Base-by-base conservation (phyloP, 1,284 basidiomycete species). In the Marasmius sp. region DNA sequence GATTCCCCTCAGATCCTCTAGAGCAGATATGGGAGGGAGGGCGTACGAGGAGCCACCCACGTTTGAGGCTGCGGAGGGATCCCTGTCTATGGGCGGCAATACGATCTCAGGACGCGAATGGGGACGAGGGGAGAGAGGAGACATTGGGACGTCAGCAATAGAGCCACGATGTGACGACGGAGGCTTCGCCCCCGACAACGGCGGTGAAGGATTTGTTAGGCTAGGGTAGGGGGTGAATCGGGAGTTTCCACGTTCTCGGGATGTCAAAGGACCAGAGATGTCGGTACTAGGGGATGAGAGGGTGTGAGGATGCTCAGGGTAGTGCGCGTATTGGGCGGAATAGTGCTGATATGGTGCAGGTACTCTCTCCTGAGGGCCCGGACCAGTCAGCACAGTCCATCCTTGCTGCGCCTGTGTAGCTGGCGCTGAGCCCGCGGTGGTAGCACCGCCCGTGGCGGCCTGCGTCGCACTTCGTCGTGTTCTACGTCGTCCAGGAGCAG, bases 1-100 rank as follows among this genome's bases (percentile, higher is more conserved):
- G 20, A 82, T 74, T 3, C 83, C 81, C 12, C 83, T 77, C 50
- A 84, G 70, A 63, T 84, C 83, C 69, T 89, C 87, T 66, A 91
- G 74, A 0, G 85, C 82, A 5, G 88, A 86, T 62, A 91, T 90
- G 0, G 88, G 87, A 1, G 88, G 88, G 4, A 90, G 72, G 9
- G 85, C 81, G 64, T 86, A 85, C 4, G 77, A 45, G 37, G 50
- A 20, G 7, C 18, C 27, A 14, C 50, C 39, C 69, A 27, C 68
- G 73, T 33, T 43, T 18, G 59, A 12, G 37, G 62, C 9, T 39
- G 18, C 33, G 64, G 56, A 1, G 45, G 36, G 65, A 59, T 4
- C 68, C 11, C 20, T 58, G 20, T 53, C 48, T 37, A 66, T 63
- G 10, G 64, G 64, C 27, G 64, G 62, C 8, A 66, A 51, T 41